These are phyloP conservation scores for Bombardia bombarda DNA, from an alignment of 495 filamentous ascomycete genomes.

Conservation along the genomic window DNA sequence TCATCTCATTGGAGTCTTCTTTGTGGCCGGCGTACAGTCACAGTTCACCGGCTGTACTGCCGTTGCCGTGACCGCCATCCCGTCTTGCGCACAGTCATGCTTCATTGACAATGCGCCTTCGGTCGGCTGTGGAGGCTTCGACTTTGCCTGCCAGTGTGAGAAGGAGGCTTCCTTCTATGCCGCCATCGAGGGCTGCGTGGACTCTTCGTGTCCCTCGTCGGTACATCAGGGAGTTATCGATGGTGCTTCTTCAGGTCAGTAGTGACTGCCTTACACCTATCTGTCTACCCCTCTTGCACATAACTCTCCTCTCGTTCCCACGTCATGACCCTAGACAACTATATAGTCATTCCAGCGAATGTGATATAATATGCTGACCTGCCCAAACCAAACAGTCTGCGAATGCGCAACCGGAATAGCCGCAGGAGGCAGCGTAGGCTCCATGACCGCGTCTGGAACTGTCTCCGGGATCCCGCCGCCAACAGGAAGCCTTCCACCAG, in stretches of 20 bases:
- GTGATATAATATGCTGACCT: background rate
- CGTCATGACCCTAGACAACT: background rate
- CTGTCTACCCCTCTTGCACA: background rate
- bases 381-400: constrained; percentile 5
- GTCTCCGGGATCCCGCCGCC: background rate
- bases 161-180: constrained; percentile 19
- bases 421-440: background rate
- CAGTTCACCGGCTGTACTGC: constrained; percentile 12
- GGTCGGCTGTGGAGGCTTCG: constrained; percentile 20
- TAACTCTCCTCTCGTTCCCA: background rate
- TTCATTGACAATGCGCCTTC: constrained; percentile 17
- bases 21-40: background rate
- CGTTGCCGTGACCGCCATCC: constrained; percentile 20
- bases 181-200: constrained; percentile 22
- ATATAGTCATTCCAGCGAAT: background rate
- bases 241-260: constrained; percentile 15
- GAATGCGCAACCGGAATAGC: background rate
- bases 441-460: constrained; percentile 1
- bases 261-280: background rate
- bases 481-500: background rate
- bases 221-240: constrained; percentile 20
- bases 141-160: constrained; percentile 25
- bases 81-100: constrained; percentile 23
- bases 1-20: constrained; percentile 1
- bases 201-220: constrained; percentile 10